These are phyloP conservation scores for Thelonectria rubi DNA, from an alignment of 2,329 filamentous ascomycete species.

Conservation along the genomic window DNA sequence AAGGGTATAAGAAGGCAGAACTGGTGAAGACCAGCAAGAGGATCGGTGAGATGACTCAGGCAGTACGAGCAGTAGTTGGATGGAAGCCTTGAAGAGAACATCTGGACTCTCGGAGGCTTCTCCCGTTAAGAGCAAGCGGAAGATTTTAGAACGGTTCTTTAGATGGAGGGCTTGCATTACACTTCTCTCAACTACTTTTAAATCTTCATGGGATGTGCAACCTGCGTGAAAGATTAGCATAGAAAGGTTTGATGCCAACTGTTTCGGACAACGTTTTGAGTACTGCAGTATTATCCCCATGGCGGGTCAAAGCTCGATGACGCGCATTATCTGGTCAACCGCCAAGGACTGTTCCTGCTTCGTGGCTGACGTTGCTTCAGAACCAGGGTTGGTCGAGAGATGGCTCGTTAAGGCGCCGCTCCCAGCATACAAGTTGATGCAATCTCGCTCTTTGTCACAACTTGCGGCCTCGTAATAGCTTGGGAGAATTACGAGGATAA, in stretches of 20 bases:
- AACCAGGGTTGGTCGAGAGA: too few relatives aligned
- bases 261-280: neutral
- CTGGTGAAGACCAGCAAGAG: neutral
- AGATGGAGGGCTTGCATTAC: neutral
- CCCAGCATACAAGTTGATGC: too few relatives aligned
- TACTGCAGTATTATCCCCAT: neutral
- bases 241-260: neutral
- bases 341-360: neutral
- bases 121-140: neutral
- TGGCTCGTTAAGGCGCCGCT: too few relatives aligned
- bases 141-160: too few relatives aligned
- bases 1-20: neutral
- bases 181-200: neutral
- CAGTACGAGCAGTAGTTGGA: neutral
- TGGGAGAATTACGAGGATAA: too few relatives aligned
- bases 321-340: neutral
- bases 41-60: neutral
- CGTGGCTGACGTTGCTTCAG: too few relatives aligned
- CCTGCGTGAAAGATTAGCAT: neutral
- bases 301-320: neutral
- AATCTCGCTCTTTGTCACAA: too few relatives aligned
- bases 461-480: too few relatives aligned
- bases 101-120: constrained; percentile 2
- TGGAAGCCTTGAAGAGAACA: constrained; percentile 1
- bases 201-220: neutral